Evolutionary conservation across 495 filamentous ascomycete species (phyloP).

Genomic region (Penicillium malachiteum): DNA sequence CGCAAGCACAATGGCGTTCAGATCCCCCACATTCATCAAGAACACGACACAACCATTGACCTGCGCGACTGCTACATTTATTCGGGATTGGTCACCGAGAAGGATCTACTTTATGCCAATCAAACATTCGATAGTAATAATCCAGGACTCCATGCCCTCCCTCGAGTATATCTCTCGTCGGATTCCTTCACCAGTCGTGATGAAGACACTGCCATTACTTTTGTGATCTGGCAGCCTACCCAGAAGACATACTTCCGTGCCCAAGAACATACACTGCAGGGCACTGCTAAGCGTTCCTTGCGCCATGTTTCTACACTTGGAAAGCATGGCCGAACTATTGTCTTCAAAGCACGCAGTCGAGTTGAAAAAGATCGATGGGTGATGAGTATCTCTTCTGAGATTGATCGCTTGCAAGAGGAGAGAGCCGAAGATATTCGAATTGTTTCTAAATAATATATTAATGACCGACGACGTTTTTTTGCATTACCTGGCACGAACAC

Average conservation of each 20-base stretch:
- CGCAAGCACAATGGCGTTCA: constrained; percentile 57
- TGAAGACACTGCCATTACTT: constrained; percentile 69
- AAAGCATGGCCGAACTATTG: constrained; percentile 61
- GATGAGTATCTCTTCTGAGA: constrained; percentile 68
- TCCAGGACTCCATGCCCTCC: constrained; percentile 63
- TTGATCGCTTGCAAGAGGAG: constrained; percentile 63
- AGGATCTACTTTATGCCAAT: constrained; percentile 67
- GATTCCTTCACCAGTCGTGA: constrained; percentile 67
- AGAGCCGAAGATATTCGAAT: constrained; percentile 60
- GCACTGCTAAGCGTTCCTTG: constrained; percentile 40
- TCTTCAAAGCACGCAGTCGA: constrained; percentile 69
- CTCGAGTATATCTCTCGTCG: constrained; percentile 59
- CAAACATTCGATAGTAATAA: constrained; percentile 67
- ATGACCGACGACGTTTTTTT: neutral
- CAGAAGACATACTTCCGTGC: constrained; percentile 59
- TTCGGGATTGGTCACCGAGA: constrained; percentile 64
- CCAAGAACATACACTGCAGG: constrained; percentile 44
- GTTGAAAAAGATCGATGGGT: constrained; percentile 78
- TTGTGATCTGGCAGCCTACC: constrained; percentile 70
- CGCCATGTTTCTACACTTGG: constrained; percentile 59
- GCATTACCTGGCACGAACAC: constrained; percentile 6
- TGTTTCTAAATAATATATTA: constrained; percentile 32
- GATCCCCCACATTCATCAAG: constrained; percentile 62
- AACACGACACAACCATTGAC: constrained; percentile 56
- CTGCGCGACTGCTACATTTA: constrained; percentile 73